Evolutionary conservation across 1,284 basidiomycete species (phyloP), one percentile per base, ranked within the genome.

Genomic region (Trichosporon sp.): DNA sequence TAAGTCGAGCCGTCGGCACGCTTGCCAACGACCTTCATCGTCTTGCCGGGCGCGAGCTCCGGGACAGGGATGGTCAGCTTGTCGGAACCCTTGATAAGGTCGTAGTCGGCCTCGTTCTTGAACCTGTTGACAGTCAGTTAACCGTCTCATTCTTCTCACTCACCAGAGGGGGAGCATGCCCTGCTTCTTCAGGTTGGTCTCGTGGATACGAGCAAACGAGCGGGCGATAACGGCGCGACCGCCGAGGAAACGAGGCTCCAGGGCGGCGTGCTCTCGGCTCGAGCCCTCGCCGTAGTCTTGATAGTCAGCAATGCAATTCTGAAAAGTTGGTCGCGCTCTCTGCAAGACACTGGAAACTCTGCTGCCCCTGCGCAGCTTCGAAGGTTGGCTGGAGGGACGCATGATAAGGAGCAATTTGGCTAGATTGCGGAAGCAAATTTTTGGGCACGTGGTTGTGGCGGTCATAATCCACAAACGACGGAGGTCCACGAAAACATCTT

Each of bases 151-250:
- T 65, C 14, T 40, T n/a, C 37, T 19, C 63, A 31, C 59, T 2
- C 59, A 96, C 73, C 92, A 96, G 75, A 96, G 85, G 1, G 93
- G 46, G 19, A 54, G 46, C 64, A 71, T 68, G 7, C 77, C 80
- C 75, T 81, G 81, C 76, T 83, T 97, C 91, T 96, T 96, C 88
- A 96, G 87, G 89, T 97, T 97, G 84, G 86, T 86, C 89, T 98
- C 94, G 87, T 98, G 96, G 86, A 98, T 98, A 87, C 96, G 93
- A 66, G 96, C 96, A 85, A 97, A 97, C 48, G 92, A 94, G 81
- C 94, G 90, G 80, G 91, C 91, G 85, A 99, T 96, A 87, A 98
- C 93, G 65, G 96, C 96, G 72, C 92, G 88, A 78, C 94, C 96
- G 80, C 96, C 96, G 76, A 98, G 91, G 90, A 91, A 98, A 73